A percentile compares a stretch with the other conserved stretches of the same genome.
Conservation (phyloP, 345 rosid genomes). For the Brassica juncea region DNA sequence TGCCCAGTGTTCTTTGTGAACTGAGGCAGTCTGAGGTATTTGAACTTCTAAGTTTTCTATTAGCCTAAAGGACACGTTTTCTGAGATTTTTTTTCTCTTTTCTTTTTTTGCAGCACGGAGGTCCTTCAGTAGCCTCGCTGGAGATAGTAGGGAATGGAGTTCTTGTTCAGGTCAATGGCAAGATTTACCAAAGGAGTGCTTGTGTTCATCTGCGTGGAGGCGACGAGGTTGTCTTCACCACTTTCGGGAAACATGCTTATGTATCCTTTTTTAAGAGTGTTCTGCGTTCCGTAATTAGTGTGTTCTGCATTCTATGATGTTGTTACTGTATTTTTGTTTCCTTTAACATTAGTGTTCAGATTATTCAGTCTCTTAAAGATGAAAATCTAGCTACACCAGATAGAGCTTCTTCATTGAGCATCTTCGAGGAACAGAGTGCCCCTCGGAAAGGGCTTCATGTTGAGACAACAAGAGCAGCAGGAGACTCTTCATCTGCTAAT, state of each 20-base stretch:
- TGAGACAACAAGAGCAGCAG: conserved; percentile 62
- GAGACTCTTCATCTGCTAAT: conserved; percentile 79
- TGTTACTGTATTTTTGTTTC: conserved; percentile 21
- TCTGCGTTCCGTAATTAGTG: background rate
- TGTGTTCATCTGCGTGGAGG: conserved; percentile 68
- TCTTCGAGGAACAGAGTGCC: conserved; percentile 71
- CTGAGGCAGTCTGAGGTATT: conserved; percentile 75
- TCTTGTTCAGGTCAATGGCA: conserved; percentile 80
- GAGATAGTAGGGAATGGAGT: conserved; percentile 81
- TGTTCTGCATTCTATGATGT: too few relatives aligned
- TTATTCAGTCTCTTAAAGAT: conserved; percentile 77
- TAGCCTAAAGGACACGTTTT: background rate
- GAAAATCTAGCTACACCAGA: conserved; percentile 60
- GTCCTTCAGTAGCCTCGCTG: conserved; percentile 59
- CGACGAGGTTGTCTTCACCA: conserved; percentile 81
- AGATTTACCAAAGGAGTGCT: conserved; percentile 47
- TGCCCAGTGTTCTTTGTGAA: conserved; percentile 64
- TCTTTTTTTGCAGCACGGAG: conserved; percentile 53
- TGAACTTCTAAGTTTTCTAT: background rate
- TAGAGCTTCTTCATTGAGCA: conserved; percentile 61
- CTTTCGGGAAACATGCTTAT: conserved; percentile 78
- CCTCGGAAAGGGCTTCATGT: conserved; percentile 66
- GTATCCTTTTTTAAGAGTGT: conserved; percentile 62
- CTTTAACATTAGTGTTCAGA: conserved; percentile 56
- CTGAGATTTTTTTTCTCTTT: background rate